Evolutionary conservation across 192 early-diverging fungal species (phyloP), one percentile per base, ranked within the genome.

Genomic region (Podila epicladia): DNA sequence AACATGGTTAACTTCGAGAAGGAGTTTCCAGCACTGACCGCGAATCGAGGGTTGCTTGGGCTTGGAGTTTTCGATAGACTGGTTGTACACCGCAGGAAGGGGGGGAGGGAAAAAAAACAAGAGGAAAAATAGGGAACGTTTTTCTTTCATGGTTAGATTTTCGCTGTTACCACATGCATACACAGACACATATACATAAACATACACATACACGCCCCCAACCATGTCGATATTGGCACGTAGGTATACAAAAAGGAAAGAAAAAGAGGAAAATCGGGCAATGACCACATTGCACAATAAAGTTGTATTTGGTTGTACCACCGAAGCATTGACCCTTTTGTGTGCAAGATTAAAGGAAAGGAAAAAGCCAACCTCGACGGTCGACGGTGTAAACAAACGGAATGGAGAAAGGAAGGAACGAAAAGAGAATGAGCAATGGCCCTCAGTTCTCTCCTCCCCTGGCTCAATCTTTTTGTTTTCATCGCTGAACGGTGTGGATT

Each of bases 1-100:
- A 7, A 93, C 83, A 55, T 92, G 86, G 72, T 93, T 89, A 0
- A 94, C 87, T 0, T 92, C 90, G 15, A 96, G 67, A 6, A 96
- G 82, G 15, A 91, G 73, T 64, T 96, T 96, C 94, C 94, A 96
- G 3, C 92, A 82, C 29, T 83, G 82, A 33, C 84, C 85, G 13
- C 93, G 85, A 28, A 93, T 75, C 9, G 82, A 75, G 61, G 82
- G 61, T 19, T 57, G 35, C 38, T 59, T 33, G 5, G 59, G 1
- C 37, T 62, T 67, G 9, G 58, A 28, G 11, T 20, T 22, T 51
- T 58, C 45, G 13, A 15, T 29, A 61, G 15, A 19, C 28, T 33
- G 22, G 20, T 32, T 31, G 59, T 37, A 33, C 6, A 33, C 26
- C 31, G 9, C 17, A 26, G 22, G 29, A 9, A 61, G 29, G 22